Evolutionary conservation across 306 rosid genomes (phyloP), one percentile per base, ranked within the genome.

Genomic region (Corylus avellana): DNA sequence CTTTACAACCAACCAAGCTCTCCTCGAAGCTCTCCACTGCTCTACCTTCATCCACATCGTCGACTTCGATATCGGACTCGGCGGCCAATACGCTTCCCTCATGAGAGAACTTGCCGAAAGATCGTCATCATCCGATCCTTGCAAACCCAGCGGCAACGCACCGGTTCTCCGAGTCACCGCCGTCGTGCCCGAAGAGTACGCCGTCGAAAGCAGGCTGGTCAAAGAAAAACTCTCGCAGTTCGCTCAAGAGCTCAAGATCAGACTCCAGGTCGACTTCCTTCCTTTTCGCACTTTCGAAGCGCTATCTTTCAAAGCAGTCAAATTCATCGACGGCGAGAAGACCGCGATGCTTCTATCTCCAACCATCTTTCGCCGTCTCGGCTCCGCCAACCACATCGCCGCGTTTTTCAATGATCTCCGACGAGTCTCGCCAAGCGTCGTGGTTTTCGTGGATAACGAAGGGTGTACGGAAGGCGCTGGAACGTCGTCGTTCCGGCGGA

Each of bases 61-160:
- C 35, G 97, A 94, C 74, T 94, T 94, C 79, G 98, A 94, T 46
- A 92, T 94, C 79, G 97, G 97, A 0, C 81, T 94, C 64, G 98
- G 97, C 0, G 90, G 92, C 16, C 97, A 94, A 42, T 90, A 94
- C 84, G 94, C 98, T 17, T 92, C 98, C 32, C 84, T 94, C 20
- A 92, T 94, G 93, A 94, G 82, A 61, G 98, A 92, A 77, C 87
- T 94, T 2, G 83, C 94, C 0, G 97, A 90, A 49, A 94, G 88
- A 49, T 49, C 53, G 12, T 49, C 53, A 59, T 59, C 39, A 68
- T 76, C 89, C 1, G 90, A 90, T 12, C 46, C 88, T 0, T 42
- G 76, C 4, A 80, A 87, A 56, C 62, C 50, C 9, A 74, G 1
- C 0, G 27, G 27, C 8, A 67, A 46, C 77, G 67, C 89, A 0